phyloP scores from a whole-genome alignment of 2,329 filamentous ascomycete genomes.

The Lachnum nothofagi region DNA sequence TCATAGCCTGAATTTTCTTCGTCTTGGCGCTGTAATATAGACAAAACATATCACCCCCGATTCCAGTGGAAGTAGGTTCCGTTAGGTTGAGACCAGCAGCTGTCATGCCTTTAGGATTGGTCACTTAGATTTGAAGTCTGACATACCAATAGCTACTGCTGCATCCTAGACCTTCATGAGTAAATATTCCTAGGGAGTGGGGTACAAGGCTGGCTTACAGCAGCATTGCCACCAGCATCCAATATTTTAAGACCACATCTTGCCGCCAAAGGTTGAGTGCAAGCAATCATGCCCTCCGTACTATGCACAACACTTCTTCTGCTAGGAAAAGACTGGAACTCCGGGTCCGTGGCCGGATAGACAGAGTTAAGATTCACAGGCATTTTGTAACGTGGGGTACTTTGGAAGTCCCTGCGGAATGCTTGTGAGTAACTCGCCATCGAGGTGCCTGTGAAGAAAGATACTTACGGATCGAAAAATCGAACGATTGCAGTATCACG shows the following conservation, averaged over 20 bases:
- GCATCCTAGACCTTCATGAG: constrained; percentile 62
- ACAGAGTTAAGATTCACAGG: constrained; percentile 31
- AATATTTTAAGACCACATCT: constrained; percentile 82
- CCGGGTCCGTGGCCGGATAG: constrained; percentile 29
- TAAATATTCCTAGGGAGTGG: constrained; percentile 10
- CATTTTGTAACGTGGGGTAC: constrained; percentile 19
- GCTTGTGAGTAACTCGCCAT: constrained; percentile 8
- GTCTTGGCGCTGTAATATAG: constrained; percentile 83
- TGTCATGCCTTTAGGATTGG: constrained; percentile 31
- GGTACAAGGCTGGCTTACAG: constrained; percentile 54
- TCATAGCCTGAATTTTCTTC: constrained; percentile 77
- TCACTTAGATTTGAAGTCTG: not conserved
- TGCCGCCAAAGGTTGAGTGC: constrained; percentile 82
- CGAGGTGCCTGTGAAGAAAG: not conserved
- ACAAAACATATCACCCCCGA: constrained; percentile 96
- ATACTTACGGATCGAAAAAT: too few species aligned
- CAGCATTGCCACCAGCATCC: constrained; percentile 86
- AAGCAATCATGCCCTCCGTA: constrained; percentile 84
- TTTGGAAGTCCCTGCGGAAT: constrained; percentile 2
- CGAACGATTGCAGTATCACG: too few species aligned
- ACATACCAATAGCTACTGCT: constrained; percentile 81
- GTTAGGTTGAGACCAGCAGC: constrained; percentile 90
- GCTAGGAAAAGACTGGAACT: constrained; percentile 65
- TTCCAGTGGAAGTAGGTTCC: constrained; percentile 87
- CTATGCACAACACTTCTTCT: constrained; percentile 90